Evolutionary conservation across 106 monocot species (phyloP), one percentile per base, ranked within the genome.

Genomic region (Cymbidium sinense): DNA sequence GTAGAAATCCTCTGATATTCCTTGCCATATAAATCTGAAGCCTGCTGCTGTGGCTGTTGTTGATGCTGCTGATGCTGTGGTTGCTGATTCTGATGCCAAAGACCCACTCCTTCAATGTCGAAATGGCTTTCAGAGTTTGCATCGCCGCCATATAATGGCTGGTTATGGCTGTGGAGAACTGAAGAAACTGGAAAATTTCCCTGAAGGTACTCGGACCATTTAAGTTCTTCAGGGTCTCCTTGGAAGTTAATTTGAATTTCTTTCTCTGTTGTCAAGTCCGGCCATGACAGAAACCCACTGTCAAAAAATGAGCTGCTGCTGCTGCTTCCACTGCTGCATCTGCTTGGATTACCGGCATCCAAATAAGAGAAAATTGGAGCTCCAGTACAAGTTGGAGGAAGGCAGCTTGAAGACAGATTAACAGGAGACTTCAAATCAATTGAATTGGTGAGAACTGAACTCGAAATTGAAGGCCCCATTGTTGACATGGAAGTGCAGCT

Each of bases 151-250:
- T 82, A 83, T 18, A 78, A 20, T 17, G 75, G 43, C 21, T 89
- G 86, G 77, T 43, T 74, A 9, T 87, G 81, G 54, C 28, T 43
- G 8, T 77, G 85, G 34, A 76, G 52, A 21, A 54, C 70, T 61
- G 79, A 72, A 19, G 85, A 75, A 70, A 80, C 69, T 0, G 90
- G 82, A 39, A 84, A 82, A 34, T 80, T 64, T 6, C 89, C 86
- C 17, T 89, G 80, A 7, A 95, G 91, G 74, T 88, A 90, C 44
- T 95, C 95, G 0, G 90, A 85, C 95, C 95, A 95, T 77, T 86
- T 92, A 37, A 95, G 79, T 54, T 95, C 92, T 23, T 90, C 92
- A 5, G 80, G 81, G 33, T 86, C 85, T 1, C 70, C 82, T 29
- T 82, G 88, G 0, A 85, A 50, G 5, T 82, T 50, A 18, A 80